Base-by-base conservation (phyloP, 208 protist species). In the Acanthamoeba sp. region DNA sequence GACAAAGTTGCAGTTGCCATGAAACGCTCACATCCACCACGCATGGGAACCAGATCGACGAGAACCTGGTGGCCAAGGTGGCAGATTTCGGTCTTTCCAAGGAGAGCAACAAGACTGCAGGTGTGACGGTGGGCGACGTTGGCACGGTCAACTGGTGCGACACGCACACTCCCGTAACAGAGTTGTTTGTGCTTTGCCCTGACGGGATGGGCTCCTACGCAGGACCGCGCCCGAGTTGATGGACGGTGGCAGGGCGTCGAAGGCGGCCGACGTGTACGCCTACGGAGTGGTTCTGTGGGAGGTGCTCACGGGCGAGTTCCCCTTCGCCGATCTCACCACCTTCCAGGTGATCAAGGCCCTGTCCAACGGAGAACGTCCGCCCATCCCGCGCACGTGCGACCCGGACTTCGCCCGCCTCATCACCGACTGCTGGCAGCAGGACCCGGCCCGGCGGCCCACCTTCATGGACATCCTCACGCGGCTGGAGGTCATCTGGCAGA, bases 231-330 rank as follows among this genome's bases (percentile, higher is more conserved):
- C 87, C 2, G 87, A 93, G 32, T 24, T 78, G 50, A 50, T 80
- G 57, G 87, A 93, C 32, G 57, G 64, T 7, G 87, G 87, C 5
- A 3, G 78, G 24, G 64, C 62, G 14, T 76, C 64, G 32, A 78
- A 78, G 34, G 62, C 64, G 64, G 71, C 91, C 20, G 91, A 94
- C 38, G 71, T 94, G 32, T 94, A 94, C 22, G 91, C 91, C 29
- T 94, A 73, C 34, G 91, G 91, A 18, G 32, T 94, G 36, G 62
- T 94, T 36, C 71, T 82, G 1, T 94, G 91, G 91, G 64, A 80
- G 78, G 42, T 89, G 10, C 24, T 94, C 7, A 94, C 91, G 7
- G 91, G 91, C 50, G 71, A 94, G 78, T 84, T 88, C 52, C 91
- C 91, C 36, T 94, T 94, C 45, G 7, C 36, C 36, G 87, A 57